These are phyloP conservation scores for Isatis tinctoria DNA, from an alignment of 345 rosid species.

Conservation along the genomic window DNA sequence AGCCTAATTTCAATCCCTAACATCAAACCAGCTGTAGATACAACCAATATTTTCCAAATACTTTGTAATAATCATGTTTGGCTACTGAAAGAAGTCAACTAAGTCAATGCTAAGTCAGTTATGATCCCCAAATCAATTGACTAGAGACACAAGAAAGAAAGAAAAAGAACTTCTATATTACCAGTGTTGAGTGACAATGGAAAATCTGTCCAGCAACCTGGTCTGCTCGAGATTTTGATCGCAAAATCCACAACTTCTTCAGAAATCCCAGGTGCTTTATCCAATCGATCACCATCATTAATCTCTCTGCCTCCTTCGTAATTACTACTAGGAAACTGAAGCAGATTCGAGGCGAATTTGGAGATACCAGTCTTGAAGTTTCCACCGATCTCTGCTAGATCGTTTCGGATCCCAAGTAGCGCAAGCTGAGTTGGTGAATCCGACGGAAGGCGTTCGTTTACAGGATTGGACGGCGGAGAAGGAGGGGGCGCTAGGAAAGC, in stretches of 20 bases:
- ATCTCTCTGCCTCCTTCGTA: conserved; percentile 14
- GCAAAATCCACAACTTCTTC: conserved; percentile 55
- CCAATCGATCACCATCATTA: neutral
- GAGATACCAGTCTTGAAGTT: conserved; percentile 57
- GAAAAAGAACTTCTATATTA: neutral
- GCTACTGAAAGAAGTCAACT: neutral
- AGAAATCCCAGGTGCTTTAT: conserved; percentile 47
- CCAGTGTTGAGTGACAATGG: conserved; percentile 50
- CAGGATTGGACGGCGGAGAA: neutral
- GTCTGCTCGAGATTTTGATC: conserved; percentile 42
- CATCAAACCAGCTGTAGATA: neutral
- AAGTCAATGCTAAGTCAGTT: neutral
- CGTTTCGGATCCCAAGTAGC: conserved; percentile 56
- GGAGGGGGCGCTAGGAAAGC: conserved; percentile 62
- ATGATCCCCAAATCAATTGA: neutral
- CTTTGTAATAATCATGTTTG: neutral
- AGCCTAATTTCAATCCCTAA: neutral
- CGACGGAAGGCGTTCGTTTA: neutral
- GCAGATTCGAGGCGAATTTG: conserved; percentile 50
- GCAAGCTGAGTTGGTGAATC: conserved; percentile 32
- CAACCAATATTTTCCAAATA: neutral
- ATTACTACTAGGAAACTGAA: conserved; percentile 33
- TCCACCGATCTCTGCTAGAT: conserved; percentile 68
- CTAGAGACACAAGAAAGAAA: neutral
- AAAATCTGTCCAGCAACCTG: conserved; percentile 67